phyloP scores from a whole-genome alignment of 2,329 filamentous ascomycete species.

The Aspergillus alliaceus region DNA sequence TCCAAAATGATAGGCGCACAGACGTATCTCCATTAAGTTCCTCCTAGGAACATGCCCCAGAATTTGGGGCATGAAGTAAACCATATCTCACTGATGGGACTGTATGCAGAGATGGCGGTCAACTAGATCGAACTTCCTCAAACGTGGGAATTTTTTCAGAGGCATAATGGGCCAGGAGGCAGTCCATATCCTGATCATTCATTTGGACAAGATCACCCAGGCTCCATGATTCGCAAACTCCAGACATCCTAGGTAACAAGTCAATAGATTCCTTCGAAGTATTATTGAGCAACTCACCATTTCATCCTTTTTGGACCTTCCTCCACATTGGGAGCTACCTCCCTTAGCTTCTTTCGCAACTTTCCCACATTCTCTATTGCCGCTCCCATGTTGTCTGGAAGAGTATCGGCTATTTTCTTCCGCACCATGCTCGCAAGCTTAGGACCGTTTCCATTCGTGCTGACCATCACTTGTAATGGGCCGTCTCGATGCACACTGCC shows the following conservation, averaged over 20 bases:
- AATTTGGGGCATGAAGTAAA: not conserved
- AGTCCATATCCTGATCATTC: constrained; percentile 80
- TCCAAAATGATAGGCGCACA: not conserved
- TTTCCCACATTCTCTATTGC: constrained; percentile 83
- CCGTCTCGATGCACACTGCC: constrained; percentile 93
- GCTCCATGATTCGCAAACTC: constrained; percentile 82
- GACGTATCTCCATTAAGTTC: not conserved
- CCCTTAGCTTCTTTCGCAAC: constrained; percentile 75
- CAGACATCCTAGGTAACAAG: constrained; percentile 69
- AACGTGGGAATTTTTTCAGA: constrained; percentile 39
- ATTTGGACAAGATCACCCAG: constrained; percentile 82
- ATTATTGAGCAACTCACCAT: constrained; percentile 59
- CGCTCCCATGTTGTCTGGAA: constrained; percentile 78
- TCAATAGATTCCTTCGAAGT: not conserved
- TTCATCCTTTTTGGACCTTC: constrained; percentile 87
- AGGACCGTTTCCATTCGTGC: constrained; percentile 94
- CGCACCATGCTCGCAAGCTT: constrained; percentile 85
- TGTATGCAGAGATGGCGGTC: not conserved
- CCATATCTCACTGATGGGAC: not conserved
- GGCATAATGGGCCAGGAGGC: constrained; percentile 73
- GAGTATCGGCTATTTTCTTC: constrained; percentile 71
- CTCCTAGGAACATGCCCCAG: not conserved
- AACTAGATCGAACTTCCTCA: constrained; percentile 30
- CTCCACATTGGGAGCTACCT: constrained; percentile 68
- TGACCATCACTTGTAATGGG: constrained; percentile 96